Conservation (phyloP, 2,329 filamentous ascomycete genomes). For the Sphaerulina populicola region DNA sequence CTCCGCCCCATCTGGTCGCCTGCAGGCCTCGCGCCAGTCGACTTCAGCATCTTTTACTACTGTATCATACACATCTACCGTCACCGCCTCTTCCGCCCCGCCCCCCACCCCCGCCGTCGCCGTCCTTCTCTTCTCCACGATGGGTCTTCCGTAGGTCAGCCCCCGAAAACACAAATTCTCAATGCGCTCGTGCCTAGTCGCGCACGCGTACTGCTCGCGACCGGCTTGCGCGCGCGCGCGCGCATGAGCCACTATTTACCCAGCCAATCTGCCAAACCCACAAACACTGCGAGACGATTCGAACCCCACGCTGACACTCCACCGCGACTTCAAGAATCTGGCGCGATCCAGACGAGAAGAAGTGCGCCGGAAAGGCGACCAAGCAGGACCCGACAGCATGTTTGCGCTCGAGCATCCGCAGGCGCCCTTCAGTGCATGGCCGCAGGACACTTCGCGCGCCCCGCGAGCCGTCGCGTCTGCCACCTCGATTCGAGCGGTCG, state of each 20-base stretch:
- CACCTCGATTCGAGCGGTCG: slow-evolving; percentile 23
- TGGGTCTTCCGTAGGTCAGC: slow-evolving; percentile 44
- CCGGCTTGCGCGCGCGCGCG: background rate
- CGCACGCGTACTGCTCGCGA: slow-evolving; percentile 6
- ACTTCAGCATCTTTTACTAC: slow-evolving; percentile 5
- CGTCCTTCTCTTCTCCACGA: slow-evolving; percentile 22
- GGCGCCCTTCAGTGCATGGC: slow-evolving; percentile 32
- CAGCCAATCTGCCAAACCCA: background rate
- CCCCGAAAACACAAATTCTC: slow-evolving; percentile 6
- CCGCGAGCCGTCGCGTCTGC: slow-evolving; percentile 19
- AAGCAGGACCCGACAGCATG: slow-evolving; percentile 44
- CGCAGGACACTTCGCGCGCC: slow-evolving; percentile 22
- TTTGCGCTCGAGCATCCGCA: slow-evolving; percentile 51
- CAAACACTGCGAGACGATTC: background rate
- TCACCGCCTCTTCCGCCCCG: no score
- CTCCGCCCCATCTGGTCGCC: slow-evolving; percentile 21
- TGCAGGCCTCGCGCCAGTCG: slow-evolving; percentile 15
- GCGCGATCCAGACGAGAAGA: slow-evolving; percentile 44
- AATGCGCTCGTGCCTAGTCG: slow-evolving; percentile 2
- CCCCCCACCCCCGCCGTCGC: no score
- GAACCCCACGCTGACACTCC: slow-evolving; percentile 10
- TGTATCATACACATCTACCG: background rate
- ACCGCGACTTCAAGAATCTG: slow-evolving; percentile 36
- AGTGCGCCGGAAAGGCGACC: slow-evolving; percentile 33
- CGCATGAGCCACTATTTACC: slow-evolving; percentile 3